These are phyloP conservation scores for Aeschynomene evenia DNA, from an alignment of 306 rosid species.

Conservation along the genomic window DNA sequence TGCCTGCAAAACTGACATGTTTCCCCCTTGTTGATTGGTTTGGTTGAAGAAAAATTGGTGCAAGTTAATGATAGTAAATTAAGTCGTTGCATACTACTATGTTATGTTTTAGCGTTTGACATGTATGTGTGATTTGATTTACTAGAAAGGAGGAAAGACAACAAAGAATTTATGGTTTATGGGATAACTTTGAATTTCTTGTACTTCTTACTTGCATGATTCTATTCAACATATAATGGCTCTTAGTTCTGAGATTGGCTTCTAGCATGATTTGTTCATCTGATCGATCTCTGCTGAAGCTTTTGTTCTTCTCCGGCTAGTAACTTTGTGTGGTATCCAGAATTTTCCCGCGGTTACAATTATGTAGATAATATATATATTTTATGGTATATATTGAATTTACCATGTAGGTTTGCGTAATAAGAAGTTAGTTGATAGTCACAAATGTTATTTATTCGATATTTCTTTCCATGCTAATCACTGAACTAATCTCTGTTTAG, in stretches of 20 bases:
- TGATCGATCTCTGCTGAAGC: neutral
- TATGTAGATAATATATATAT: neutral
- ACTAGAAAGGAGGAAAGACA: neutral
- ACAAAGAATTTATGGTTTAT: neutral
- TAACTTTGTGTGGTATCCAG: neutral
- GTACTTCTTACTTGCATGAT: neutral
- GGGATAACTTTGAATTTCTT: neutral
- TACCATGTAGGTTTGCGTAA: neutral
- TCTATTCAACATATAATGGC: neutral
- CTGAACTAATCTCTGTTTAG: neutral
- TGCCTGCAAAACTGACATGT: neutral
- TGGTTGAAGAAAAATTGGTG: neutral
- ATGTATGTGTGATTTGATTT: neutral
- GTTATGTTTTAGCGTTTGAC: neutral
- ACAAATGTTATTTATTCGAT: neutral
- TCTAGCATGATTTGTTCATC: constrained; percentile 1
- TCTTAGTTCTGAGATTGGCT: constrained; percentile 19
- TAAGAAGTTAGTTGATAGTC: neutral
- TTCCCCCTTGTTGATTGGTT: constrained; percentile 6
- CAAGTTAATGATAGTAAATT: neutral
- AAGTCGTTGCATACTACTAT: neutral
- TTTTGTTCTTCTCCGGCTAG: neutral
- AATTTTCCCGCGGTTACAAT: neutral
- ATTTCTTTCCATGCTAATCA: neutral
- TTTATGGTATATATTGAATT: neutral